These are phyloP conservation scores for Penicillium sp. DNA, from an alignment of 2,329 filamentous ascomycete genomes.

Conservation along the genomic window DNA sequence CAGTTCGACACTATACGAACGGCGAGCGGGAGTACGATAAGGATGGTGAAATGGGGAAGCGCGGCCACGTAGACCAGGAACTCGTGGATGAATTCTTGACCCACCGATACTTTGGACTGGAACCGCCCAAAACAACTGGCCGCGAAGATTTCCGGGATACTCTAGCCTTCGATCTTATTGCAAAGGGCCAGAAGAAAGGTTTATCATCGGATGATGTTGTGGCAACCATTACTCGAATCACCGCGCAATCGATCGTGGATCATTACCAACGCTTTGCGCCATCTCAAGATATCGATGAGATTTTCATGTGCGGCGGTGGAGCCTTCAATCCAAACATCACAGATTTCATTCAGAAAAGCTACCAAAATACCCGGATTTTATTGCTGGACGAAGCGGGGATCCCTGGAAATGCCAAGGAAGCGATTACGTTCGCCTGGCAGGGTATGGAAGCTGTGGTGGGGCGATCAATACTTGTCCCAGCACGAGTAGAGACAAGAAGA, in stretches of 20 bases:
- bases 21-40: conserved; percentile 53
- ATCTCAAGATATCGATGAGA: conserved; percentile 50
- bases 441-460: conserved; percentile 61
- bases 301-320: conserved; percentile 63
- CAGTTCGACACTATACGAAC: conserved; percentile 55
- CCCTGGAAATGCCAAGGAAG: conserved; percentile 59
- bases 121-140: conserved; percentile 59
- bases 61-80: conserved; percentile 51
- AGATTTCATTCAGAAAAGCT: conserved; percentile 52
- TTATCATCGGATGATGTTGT: conserved; percentile 55
- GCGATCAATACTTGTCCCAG: conserved; percentile 56
- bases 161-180: conserved; percentile 54
- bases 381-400: conserved; percentile 61
- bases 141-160: conserved; percentile 62
- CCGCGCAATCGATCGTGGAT: conserved; percentile 57
- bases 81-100: conserved; percentile 55
- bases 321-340: conserved; percentile 61
- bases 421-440: conserved; percentile 61
- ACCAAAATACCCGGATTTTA: conserved; percentile 51
- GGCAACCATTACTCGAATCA: conserved; percentile 61
- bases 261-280: conserved; percentile 46
- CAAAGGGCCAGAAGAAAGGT: conserved; percentile 45
- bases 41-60: conserved; percentile 53
- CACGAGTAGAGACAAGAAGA: conserved; percentile 54
- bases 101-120: conserved; percentile 52